A percentile compares a stretch with the other conserved stretches of the same genome.
These are phyloP conservation scores for Leccinellum albellum DNA, from an alignment of 768 basidiomycete genomes.

Conservation along the genomic window DNA sequence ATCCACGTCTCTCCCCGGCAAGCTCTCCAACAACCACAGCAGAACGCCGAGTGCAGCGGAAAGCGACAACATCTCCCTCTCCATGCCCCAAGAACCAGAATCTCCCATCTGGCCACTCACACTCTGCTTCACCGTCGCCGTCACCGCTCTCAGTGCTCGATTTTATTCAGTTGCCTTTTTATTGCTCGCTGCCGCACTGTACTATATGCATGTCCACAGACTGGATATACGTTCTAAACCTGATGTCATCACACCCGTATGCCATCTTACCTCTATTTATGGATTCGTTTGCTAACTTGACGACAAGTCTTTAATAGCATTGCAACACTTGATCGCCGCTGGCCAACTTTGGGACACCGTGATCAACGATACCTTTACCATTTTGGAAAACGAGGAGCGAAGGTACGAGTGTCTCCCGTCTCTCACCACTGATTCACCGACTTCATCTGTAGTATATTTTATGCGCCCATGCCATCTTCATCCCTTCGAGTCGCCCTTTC, in stretches of 20 bases:
- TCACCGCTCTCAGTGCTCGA: slow-evolving; percentile 42
- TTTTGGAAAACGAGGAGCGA: slow-evolving; percentile 68
- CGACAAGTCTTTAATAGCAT: slow-evolving; percentile 57
- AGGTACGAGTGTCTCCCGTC: slow-evolving; percentile 39
- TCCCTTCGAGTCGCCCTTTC: slow-evolving; percentile 65
- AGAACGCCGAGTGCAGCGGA: slow-evolving; percentile 40
- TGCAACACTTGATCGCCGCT: slow-evolving; percentile 64
- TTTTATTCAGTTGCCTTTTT: slow-evolving; percentile 40
- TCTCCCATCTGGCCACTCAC: slow-evolving; percentile 37
- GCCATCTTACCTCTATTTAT: slow-evolving; percentile 21
- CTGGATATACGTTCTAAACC: slow-evolving; percentile 31
- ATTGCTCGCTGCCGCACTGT: slow-evolving; percentile 36
- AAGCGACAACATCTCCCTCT: slow-evolving; percentile 25
- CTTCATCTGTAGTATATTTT: not conserved
- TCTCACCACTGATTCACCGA: not conserved
- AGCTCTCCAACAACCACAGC: slow-evolving; percentile 36
- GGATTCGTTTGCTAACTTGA: not conserved
- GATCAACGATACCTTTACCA: slow-evolving; percentile 62
- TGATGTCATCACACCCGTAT: slow-evolving; percentile 52
- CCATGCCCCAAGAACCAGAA: slow-evolving; percentile 34
- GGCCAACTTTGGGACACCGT: slow-evolving; percentile 72
- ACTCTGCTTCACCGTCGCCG: slow-evolving; percentile 35
- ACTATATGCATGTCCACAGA: slow-evolving; percentile 39
- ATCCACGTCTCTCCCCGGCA: slow-evolving; percentile 45
- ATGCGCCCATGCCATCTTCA: slow-evolving; percentile 15